These are phyloP conservation scores for Zizania latifolia DNA, from an alignment of 176 grass and related monocot genomes.

Conservation along the genomic window DNA sequence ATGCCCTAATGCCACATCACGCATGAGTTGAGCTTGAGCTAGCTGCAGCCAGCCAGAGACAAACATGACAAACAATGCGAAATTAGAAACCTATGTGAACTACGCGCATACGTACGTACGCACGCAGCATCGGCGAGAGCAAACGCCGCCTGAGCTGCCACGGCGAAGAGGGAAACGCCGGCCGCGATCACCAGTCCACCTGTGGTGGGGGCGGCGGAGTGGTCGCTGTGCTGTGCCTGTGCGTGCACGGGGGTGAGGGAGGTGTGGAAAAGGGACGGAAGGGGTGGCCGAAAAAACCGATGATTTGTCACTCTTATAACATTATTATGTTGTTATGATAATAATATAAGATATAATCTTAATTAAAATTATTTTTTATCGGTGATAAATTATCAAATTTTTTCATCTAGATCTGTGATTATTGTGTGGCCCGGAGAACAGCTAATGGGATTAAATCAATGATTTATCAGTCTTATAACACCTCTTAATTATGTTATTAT, in stretches of 20 bases:
- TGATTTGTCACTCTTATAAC: too few relatives aligned
- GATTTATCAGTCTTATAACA: too few relatives aligned
- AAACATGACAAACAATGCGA: not conserved
- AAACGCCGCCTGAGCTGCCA: conserved; percentile 12
- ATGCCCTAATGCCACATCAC: not conserved
- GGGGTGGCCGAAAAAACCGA: too few relatives aligned
- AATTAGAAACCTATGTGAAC: too few relatives aligned
- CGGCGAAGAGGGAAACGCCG: conserved; percentile 11
- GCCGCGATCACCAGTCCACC: conserved; percentile 11
- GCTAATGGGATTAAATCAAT: conserved; percentile 39
- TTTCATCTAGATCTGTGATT: too few relatives aligned
- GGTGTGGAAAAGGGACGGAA: not conserved
- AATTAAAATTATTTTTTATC: too few relatives aligned
- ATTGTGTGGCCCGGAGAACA: conserved; percentile 25
- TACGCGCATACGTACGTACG: not conserved
- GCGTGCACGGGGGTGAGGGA: not conserved
- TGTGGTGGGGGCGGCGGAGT: not conserved
- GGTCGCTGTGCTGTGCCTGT: not conserved
- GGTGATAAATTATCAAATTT: too few relatives aligned
- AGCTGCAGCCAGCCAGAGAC: not conserved
- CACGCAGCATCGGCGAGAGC: not conserved
- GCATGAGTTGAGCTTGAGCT: not conserved
- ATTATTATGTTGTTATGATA: too few relatives aligned
- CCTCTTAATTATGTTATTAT: too few relatives aligned
- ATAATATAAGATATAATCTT: too few relatives aligned